Evolutionary conservation across 768 basidiomycete genomes (phyloP), one percentile per base, ranked within the genome.

Genomic region (Boletus patriciae): DNA sequence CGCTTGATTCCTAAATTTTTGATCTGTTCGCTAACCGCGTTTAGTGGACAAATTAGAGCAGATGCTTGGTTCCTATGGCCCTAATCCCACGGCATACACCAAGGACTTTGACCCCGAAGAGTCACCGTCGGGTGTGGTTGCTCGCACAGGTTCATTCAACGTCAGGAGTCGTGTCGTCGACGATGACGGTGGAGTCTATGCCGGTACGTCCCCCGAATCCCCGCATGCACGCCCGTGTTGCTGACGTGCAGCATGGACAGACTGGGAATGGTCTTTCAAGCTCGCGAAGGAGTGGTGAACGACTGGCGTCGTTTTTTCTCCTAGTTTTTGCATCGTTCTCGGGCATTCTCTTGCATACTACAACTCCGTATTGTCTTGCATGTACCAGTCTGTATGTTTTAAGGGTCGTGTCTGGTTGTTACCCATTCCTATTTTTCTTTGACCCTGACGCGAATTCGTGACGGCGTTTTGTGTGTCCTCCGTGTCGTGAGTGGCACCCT

Each of bases 1-100:
- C 21, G 18, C 15, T 13, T 44, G 52, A 12, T 41, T 21, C 12
- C 27, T 36, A 3, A 27, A 43, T 43, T n/a, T n/a, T n/a, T n/a
- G 48, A 38, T 54, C 45, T 37, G 23, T 55, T 48, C 12, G 46
- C 44, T 61, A 49, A 50, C 25, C 40, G 46, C 50, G 37, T 43
- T 43, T 54, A 94, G 94, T 96, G 65, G 96, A 96, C 74, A 96
- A 89, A 72, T 70, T 92, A 65, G 93, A 95, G 68, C 83, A 89
- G 64, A 98, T 98, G 96, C 81, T 98, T 21, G 96, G 96, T 18
- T 94, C 92, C 4, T 97, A 94, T 70, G 90, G 92, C 3, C 91
- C 93, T 18, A 76, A 80, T 54, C 77, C 85, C n/a, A 63, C 77
- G 3, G 84, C 89, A 6, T 89, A 94, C 66, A 74, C 66, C 62